These are phyloP conservation scores for Orbilia blumenaviensis DNA, from an alignment of 2,329 filamentous ascomycete species.

Conservation along the genomic window DNA sequence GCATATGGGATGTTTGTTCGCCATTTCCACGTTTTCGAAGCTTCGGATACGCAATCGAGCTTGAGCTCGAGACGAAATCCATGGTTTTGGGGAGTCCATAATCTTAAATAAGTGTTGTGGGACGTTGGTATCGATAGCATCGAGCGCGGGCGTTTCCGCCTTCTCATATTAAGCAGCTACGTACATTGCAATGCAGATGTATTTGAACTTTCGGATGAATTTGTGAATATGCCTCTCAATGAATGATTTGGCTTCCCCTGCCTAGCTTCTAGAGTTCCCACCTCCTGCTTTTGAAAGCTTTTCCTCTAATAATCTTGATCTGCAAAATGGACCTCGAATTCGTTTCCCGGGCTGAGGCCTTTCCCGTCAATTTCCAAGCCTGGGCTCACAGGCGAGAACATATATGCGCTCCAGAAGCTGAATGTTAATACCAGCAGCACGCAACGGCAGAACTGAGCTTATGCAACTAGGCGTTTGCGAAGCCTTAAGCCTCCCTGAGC, in stretches of 20 bases:
- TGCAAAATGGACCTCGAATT: neutral
- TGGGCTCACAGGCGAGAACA: neutral
- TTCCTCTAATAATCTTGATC: neutral
- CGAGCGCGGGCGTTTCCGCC: neutral
- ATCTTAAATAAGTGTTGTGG: conserved; percentile 8
- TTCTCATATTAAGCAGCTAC: neutral
- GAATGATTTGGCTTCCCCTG: too few relatives aligned
- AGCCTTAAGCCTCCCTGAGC: conserved; percentile 3
- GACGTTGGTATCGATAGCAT: conserved; percentile 17
- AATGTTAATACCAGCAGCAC: neutral
- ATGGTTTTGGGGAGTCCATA: neutral
- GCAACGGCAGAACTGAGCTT: neutral
- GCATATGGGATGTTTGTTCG: conserved; percentile 23
- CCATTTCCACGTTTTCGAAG: conserved; percentile 50
- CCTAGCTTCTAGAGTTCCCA: too few relatives aligned
- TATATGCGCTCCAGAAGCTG: conserved; percentile 4
- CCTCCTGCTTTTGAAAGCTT: too few relatives aligned
- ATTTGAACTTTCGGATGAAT: too few relatives aligned
- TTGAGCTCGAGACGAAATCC: conserved; percentile 14
- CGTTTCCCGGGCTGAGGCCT: neutral
- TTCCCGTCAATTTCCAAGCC: neutral
- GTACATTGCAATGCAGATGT: too few relatives aligned
- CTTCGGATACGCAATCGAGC: conserved; percentile 20
- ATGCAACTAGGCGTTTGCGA: neutral
- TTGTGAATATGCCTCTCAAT: too few relatives aligned